Evolutionary conservation across 805 yeast genomes (phyloP).

Genomic region (Candida hispaniensis): DNA sequence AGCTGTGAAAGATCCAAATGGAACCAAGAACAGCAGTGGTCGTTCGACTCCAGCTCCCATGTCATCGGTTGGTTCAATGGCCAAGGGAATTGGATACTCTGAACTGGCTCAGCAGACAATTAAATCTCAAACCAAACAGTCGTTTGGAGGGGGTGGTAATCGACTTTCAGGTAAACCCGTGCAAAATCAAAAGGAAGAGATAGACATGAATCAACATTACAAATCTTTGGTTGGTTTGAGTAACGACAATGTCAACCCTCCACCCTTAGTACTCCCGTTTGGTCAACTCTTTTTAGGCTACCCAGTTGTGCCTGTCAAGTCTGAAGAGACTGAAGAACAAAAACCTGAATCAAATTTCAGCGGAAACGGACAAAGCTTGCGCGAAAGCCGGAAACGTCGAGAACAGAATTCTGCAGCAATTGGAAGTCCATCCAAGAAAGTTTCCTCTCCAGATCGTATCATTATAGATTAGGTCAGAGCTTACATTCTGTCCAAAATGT

Average conservation of each 20-base stretch:
- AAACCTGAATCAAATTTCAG: slow-evolving; percentile 31
- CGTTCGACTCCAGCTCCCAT: slow-evolving; percentile 19
- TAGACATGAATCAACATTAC: slow-evolving; percentile 15
- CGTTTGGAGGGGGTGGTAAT: slow-evolving; percentile 54
- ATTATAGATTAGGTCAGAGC: slow-evolving; percentile 47
- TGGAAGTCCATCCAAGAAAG: slow-evolving; percentile 46
- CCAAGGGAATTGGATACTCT: slow-evolving; percentile 56
- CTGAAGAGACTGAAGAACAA: slow-evolving; percentile 28
- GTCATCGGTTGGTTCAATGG: slow-evolving; percentile 41
- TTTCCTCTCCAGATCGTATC: slow-evolving; percentile 59
- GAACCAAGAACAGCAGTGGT: slow-evolving; percentile 4
- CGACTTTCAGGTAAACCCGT: slow-evolving; percentile 44
- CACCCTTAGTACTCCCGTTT: slow-evolving; percentile 60
- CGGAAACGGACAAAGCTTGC: slow-evolving; percentile 68
- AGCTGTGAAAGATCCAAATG: slow-evolving; percentile 10
- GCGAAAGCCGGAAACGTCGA: slow-evolving; percentile 61
- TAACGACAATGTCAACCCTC: slow-evolving; percentile 34
- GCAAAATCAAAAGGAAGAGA: slow-evolving; percentile 4
- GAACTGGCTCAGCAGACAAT: slow-evolving; percentile 29
- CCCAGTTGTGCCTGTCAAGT: slow-evolving; percentile 44
- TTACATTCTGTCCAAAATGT: no score
- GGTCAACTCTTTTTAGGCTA: slow-evolving; percentile 92
- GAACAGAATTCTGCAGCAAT: slow-evolving; percentile 31
- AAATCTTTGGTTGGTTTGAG: slow-evolving; percentile 14
- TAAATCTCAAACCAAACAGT: slow-evolving; percentile 5